Evolutionary conservation across 2,329 filamentous ascomycete species (phyloP).

Genomic region (Penicillium sp.): DNA sequence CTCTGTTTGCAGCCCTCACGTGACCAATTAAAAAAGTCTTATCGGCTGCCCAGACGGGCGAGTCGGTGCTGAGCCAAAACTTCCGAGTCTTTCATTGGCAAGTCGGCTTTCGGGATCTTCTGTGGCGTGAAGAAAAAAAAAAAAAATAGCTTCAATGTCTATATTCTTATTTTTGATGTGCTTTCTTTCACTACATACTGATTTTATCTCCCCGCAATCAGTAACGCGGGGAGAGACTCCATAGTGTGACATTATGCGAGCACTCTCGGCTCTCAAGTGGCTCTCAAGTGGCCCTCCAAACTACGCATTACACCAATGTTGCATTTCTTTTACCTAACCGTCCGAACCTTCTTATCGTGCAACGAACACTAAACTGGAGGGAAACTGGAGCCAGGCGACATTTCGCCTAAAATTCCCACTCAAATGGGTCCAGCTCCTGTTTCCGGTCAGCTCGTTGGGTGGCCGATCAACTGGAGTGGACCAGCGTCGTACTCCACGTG

Average conservation of each 20-base stretch:
- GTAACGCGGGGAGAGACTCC: conserved; percentile 11
- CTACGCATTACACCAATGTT: conserved; percentile 9
- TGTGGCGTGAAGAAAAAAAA: background rate
- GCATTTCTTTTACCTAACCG: conserved; percentile 26
- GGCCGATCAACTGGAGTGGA: conserved; percentile 14
- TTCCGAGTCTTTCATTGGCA: conserved; percentile 4
- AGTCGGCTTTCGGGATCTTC: conserved; percentile 2
- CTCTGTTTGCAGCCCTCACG: background rate
- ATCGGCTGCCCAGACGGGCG: background rate
- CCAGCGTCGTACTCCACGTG: conserved; percentile 24
- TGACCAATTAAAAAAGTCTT: background rate
- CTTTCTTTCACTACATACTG: background rate
- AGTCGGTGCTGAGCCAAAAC: background rate
- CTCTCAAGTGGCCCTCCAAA: background rate
- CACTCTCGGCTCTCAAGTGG: too few species aligned
- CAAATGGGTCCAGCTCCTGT: background rate
- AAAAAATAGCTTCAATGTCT: background rate
- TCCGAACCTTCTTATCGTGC: conserved; percentile 21
- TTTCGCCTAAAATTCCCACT: conserved; percentile 7
- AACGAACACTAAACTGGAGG: background rate
- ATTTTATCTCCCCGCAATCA: conserved; percentile 2
- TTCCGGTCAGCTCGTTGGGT: conserved; percentile 15
- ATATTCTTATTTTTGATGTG: background rate
- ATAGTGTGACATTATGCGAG: conserved; percentile 5
- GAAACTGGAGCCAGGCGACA: conserved; percentile 2